Evolutionary conservation across 2,329 filamentous ascomycete species (phyloP).

Genomic region (Penicillium sp.): DNA sequence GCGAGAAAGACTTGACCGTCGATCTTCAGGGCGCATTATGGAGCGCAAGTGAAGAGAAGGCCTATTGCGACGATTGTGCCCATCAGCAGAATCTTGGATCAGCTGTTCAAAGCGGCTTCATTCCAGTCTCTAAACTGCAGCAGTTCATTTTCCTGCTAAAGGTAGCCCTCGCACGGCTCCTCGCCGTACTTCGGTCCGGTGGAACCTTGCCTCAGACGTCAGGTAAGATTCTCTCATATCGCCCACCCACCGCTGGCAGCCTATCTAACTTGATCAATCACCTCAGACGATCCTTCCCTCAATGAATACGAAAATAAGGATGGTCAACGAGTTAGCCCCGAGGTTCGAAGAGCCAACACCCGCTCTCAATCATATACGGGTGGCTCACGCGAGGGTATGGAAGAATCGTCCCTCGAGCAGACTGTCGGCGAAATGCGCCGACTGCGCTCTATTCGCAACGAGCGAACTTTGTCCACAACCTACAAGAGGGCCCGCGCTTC

Average conservation of each 20-base stretch:
- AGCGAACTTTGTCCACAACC: conserved; percentile 90
- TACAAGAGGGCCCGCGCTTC: conserved; percentile 89
- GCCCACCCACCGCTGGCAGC: conserved; percentile 6
- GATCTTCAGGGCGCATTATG: conserved; percentile 70
- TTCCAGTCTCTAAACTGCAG: conserved; percentile 78
- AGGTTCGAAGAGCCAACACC: conserved; percentile 62
- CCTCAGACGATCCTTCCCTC: conserved; percentile 66
- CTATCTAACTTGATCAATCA: conserved; percentile 15
- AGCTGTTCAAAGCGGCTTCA: conserved; percentile 64
- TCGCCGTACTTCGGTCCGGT: conserved; percentile 82
- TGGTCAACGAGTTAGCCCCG: conserved; percentile 58
- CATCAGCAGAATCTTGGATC: conserved; percentile 51
- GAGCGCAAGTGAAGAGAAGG: conserved; percentile 65
- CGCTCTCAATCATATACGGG: conserved; percentile 75
- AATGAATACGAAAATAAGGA: conserved; percentile 67
- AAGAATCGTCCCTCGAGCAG: conserved; percentile 81
- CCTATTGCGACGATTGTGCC: conserved; percentile 71
- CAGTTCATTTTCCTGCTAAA: conserved; percentile 93
- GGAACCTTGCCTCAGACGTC: conserved; percentile 76
- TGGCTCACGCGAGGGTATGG: conserved; percentile 59
- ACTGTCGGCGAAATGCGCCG: conserved; percentile 93
- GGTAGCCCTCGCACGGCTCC: conserved; percentile 83
- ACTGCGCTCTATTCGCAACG: conserved; percentile 86
- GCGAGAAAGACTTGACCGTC: conserved; percentile 70
- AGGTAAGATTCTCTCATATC: conserved; percentile 45